phyloP scores from a whole-genome alignment of 345 rosid species.

The Hypericum androsaemum region DNA sequence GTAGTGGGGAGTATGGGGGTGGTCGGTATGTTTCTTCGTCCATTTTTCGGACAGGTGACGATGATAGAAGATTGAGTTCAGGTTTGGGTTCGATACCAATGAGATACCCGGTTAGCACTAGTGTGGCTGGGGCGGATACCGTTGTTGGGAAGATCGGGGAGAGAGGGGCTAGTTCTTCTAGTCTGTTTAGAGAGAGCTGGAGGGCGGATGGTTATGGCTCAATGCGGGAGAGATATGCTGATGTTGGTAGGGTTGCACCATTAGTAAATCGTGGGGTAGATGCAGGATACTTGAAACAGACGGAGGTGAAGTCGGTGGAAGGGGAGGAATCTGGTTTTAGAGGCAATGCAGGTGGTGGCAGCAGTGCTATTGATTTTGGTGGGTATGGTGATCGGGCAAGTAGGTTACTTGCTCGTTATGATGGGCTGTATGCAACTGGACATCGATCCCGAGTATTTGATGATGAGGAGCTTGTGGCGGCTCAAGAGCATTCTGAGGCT shows the following conservation, averaged over 20 bases:
- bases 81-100: too few relatives aligned
- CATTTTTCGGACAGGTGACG: too few relatives aligned
- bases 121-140: too few relatives aligned
- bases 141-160: too few relatives aligned
- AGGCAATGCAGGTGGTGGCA: slow-evolving; percentile 4
- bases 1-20: too few relatives aligned
- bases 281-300: slow-evolving; percentile 8
- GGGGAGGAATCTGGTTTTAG: slow-evolving; percentile 1
- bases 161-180: background rate
- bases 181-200: background rate
- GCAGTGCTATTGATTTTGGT: background rate
- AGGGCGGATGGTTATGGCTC: background rate
- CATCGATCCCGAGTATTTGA: slow-evolving; percentile 6
- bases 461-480: slow-evolving; percentile 7
- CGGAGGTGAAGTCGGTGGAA: slow-evolving; percentile 3
- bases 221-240: too few relatives aligned
- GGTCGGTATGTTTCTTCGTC: too few relatives aligned
- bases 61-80: too few relatives aligned
- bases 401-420: slow-evolving; percentile 2
- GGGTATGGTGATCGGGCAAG: slow-evolving; percentile 2
- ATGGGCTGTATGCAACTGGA: slow-evolving; percentile 10
- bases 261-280: slow-evolving; percentile 8
- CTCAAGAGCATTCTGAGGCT: slow-evolving; percentile 4
- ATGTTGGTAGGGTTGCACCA: slow-evolving; percentile 5
- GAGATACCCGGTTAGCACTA: too few relatives aligned